Base-by-base conservation (phyloP, 2,329 filamentous ascomycete species). In the Ascochyta viciae-villosae region DNA sequence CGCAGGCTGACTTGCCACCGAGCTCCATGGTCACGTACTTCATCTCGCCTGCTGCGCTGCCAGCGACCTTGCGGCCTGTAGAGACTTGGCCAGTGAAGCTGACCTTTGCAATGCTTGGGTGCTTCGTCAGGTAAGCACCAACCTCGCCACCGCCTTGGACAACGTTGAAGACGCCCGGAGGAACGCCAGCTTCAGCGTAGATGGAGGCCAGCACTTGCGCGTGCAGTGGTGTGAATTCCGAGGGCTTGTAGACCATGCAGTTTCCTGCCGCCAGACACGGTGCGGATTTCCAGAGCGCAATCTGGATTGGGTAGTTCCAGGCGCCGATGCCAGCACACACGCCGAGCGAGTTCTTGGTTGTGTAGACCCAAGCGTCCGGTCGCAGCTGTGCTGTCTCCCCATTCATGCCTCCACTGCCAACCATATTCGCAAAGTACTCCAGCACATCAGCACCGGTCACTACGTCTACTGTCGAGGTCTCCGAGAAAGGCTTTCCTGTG, bases 1-100 rank as follows among this genome's bases (percentile, higher is more conserved):
- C 81, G 38, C 92, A 81, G 0, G 92, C 90, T 57, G 88, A 92
- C 79, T 96, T 96, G 45, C 92, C 92, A 50, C 92, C 92, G 0
- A 96, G 83, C 77, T 96, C 92, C 89, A 96, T 93, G 19, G 92
- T 96, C 44, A 95, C 88, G 71, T 92, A 92, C 78, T 96, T 96
- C 89, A 96, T 92, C 65, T 85, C 86, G 29, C 85, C 86, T 1
- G 89, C 88, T 3, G 92, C 92, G 33, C 87, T 81, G 39, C 84
- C 85, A 9, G 92, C 91, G 9, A 96, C 92, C 73, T 91, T 94
- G 76, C 86, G 85, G 13, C 92, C 92, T 0, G 92, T 96, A 56
- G 86, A 84, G 24, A 96, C 91, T 73, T 96, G 91, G 16, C 92
- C 92, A 0, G 92, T 96, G 78, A 96, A 96, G 71, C 89, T 92